Evolutionary conservation across 2,329 filamentous ascomycete species (phyloP).

Genomic region (Diaporthe caulivora): DNA sequence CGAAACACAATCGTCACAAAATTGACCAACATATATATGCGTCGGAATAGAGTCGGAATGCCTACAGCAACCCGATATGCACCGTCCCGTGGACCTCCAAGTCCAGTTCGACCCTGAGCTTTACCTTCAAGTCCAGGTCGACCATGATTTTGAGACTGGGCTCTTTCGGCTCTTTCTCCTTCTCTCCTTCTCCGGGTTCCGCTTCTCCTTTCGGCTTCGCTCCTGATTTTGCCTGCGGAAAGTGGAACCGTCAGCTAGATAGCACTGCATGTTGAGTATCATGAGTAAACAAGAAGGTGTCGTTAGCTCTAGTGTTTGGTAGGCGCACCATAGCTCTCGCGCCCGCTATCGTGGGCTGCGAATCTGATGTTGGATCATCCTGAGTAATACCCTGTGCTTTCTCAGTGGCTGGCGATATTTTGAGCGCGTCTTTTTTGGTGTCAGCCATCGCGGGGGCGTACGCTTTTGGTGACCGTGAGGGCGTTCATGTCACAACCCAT

Average conservation of each 20-base stretch:
- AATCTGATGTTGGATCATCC: not conserved
- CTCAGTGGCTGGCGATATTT: not conserved
- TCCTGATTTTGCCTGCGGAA: not conserved
- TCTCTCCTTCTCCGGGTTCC: not conserved
- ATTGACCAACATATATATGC: not conserved
- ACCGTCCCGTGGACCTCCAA: constrained; percentile 1
- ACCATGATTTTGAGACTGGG: not conserved
- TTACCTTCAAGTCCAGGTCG: not conserved
- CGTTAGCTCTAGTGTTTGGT: not conserved
- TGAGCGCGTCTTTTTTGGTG: not conserved
- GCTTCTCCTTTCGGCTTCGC: not conserved
- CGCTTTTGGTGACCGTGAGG: not conserved
- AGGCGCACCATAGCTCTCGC: not conserved
- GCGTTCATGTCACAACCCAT: not conserved
- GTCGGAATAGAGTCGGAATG: not conserved
- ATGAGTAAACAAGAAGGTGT: not conserved
- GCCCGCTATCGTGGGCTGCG: too few relatives aligned
- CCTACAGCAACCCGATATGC: not conserved
- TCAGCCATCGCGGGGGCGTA: not conserved
- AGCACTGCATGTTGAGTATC: not conserved
- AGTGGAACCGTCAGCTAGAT: not conserved
- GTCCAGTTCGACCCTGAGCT: not conserved
- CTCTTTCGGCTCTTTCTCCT: not conserved
- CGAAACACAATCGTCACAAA: not conserved
- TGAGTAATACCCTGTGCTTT: not conserved